phyloP scores from a whole-genome alignment of 305 asterid genomes.

The Ruellia speciosa region DNA sequence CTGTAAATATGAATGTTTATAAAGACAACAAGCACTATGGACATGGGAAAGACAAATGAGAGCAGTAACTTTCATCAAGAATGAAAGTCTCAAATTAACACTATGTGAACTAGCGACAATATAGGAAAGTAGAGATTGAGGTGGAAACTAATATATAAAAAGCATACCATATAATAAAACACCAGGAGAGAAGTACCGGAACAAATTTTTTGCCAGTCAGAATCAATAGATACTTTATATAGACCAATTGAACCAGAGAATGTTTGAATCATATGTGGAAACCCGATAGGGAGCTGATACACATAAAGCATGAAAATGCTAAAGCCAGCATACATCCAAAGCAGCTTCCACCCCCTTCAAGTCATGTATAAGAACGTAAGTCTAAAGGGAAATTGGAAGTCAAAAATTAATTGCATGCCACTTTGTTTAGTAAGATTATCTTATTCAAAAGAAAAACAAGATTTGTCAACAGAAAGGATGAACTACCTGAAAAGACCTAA shows the following conservation, averaged over 20 bases:
- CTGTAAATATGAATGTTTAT: background rate
- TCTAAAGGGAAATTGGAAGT: conserved; percentile 17
- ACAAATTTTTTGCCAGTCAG: conserved; percentile 70
- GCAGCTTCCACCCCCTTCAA: conserved; percentile 97
- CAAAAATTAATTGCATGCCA: conserved; percentile 11
- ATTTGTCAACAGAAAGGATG: conserved; percentile 9
- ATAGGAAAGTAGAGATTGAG: background rate
- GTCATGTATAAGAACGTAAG: conserved; percentile 32
- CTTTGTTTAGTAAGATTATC: background rate
- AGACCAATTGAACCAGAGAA: conserved; percentile 61
- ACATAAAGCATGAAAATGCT: conserved; percentile 64
- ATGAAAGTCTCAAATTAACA: conserved; percentile 2
- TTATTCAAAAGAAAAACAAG: background rate
- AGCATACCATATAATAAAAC: conserved; percentile 80
- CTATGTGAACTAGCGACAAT: conserved; percentile 8
- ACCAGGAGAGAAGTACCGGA: conserved; percentile 71
- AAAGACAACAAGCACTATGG: too few species aligned
- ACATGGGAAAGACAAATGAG: background rate
- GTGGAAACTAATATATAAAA: conserved; percentile 20
- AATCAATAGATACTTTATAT: conserved; percentile 49
- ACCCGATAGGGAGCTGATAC: conserved; percentile 76
- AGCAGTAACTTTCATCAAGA: background rate
- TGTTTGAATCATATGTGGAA: conserved; percentile 40
- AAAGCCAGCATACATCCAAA: conserved; percentile 77
- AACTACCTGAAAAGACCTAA: conserved; percentile 91